Base-by-base conservation (phyloP, 2,329 filamentous ascomycete species). In the Xylogone sp. region DNA sequence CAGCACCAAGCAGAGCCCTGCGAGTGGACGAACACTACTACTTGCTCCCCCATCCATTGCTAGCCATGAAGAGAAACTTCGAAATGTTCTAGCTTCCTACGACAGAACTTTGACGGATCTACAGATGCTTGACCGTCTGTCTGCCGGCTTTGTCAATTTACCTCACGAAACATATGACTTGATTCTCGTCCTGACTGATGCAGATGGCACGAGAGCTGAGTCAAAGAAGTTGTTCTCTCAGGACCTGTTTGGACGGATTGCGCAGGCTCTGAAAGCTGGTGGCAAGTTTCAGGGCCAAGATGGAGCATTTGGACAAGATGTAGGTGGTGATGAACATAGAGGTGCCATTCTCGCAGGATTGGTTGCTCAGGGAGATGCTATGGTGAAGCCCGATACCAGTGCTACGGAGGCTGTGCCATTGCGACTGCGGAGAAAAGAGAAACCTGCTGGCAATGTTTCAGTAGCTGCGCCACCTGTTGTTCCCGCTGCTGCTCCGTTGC, bases 81-180 rank as follows among this genome's bases (percentile, higher is more conserved):
- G 83, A 58, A 74, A 76, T 59, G 77, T 94, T 56, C 82, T 96
- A 63, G 77, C 83, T 53, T 75, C 83, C 52, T 84, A 90, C 73
- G 84, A 94, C 69, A 86, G 90, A 65, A 74, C 79, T 57, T 76
- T 80, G 44, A 93, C 91, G 56, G 94, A 99, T 67, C 78, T 99
- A 49, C 94, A 97, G 71, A 99, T 99, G 94, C 87, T 99, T 55
- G 94, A 99, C 73, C 90, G 94, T 48, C 81, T 99, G 42, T 84
- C 88, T 2, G 82, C 88, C 31, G 90, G 90, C 55, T 77, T 96
- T 34, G 89, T 94, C 52, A 76, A 84, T 7, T 83, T 99, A 0
- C 87, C 92, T 1, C 61, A 81, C 49, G 75, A 82, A 46, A 88
- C 88, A 50, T 99, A 99, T 75, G 89, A 95, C 68, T 72, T 88